phyloP scores from a whole-genome alignment of 768 basidiomycete species.

The Rhodotorula graminis region DNA sequence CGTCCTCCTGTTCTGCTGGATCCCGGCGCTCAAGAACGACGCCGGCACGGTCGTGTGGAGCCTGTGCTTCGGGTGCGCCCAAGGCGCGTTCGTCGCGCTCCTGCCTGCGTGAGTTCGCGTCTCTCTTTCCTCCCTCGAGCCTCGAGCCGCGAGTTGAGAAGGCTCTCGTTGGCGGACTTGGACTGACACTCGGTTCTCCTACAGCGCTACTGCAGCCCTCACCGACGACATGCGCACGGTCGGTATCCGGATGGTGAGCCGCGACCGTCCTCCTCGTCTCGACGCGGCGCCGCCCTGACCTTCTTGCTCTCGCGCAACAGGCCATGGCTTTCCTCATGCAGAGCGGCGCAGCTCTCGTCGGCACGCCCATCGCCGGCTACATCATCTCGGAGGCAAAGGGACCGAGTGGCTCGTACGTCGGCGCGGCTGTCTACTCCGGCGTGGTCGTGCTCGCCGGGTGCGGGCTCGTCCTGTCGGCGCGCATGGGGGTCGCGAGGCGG shows the following conservation, averaged over 20 bases:
- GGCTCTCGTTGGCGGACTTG: no score
- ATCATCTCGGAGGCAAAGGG: constrained; percentile 40
- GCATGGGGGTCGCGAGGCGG: constrained; percentile 7
- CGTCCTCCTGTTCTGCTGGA: constrained; percentile 39
- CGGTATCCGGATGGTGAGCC: constrained; percentile 39
- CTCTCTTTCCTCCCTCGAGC: no score
- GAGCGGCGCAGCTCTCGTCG: constrained; percentile 41
- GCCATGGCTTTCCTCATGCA: constrained; percentile 43
- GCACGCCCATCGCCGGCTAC: constrained; percentile 44
- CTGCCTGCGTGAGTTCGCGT: constrained; percentile 31
- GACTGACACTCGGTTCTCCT: background rate
- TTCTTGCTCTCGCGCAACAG: background rate
- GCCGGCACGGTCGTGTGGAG: constrained; percentile 43
- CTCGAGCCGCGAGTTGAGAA: no score
- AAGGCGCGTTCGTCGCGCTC: constrained; percentile 42
- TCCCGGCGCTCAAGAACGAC: constrained; percentile 33
- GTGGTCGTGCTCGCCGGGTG: constrained; percentile 14
- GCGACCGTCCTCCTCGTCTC: no score
- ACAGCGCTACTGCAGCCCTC: constrained; percentile 39
- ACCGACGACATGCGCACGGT: constrained; percentile 41
- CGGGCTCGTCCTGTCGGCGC: background rate
- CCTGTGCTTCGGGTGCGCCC: constrained; percentile 44
- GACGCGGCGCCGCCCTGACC: no score
- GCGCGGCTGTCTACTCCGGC: constrained; percentile 29
- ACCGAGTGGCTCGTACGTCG: constrained; percentile 27